Percentiles rank a stretch among this genome's conserved stretches.
Conservation (phyloP, 768 basidiomycete species). For the Lentinula aciculospora region DNA sequence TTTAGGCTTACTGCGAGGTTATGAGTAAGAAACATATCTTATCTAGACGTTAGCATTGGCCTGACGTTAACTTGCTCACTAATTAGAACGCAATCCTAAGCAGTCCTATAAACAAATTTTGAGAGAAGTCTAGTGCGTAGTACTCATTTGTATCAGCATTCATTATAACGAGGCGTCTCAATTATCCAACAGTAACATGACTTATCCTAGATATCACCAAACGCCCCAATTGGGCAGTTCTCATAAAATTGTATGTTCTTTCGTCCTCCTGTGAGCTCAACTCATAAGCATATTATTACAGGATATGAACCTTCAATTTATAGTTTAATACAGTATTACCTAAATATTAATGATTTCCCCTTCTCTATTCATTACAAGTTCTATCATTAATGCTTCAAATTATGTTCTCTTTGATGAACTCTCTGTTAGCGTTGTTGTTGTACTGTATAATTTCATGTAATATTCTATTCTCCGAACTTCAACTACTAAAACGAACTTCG, state of each 20-base stretch:
- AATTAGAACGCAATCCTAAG: conserved; percentile 34
- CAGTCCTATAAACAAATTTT: conserved; percentile 68
- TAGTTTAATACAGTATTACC: conserved; percentile 2
- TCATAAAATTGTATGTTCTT: conserved; percentile 50
- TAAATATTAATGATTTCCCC: too few relatives aligned
- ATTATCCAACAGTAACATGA: conserved; percentile 34
- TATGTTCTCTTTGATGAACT: neutral
- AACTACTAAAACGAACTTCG: too few relatives aligned
- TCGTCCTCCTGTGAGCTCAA: neutral
- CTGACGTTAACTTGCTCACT: neutral
- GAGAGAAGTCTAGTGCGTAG: conserved; percentile 42
- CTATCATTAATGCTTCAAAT: neutral
- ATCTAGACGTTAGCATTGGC: neutral
- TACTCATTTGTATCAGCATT: too few relatives aligned
- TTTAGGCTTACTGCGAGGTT: conserved; percentile 56
- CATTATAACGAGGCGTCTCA: too few relatives aligned
- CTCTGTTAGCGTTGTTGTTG: too few relatives aligned
- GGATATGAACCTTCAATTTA: conserved; percentile 9
- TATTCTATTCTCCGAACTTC: too few relatives aligned
- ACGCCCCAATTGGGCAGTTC: conserved; percentile 72
- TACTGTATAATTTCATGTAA: too few relatives aligned
- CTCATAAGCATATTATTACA: neutral
- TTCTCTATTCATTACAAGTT: neutral
- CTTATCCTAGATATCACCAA: conserved; percentile 59
- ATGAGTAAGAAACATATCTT: conserved; percentile 29